phyloP scores from a whole-genome alignment of 1,139 yeast genomes.

The Citeromyces siamensis region DNA sequence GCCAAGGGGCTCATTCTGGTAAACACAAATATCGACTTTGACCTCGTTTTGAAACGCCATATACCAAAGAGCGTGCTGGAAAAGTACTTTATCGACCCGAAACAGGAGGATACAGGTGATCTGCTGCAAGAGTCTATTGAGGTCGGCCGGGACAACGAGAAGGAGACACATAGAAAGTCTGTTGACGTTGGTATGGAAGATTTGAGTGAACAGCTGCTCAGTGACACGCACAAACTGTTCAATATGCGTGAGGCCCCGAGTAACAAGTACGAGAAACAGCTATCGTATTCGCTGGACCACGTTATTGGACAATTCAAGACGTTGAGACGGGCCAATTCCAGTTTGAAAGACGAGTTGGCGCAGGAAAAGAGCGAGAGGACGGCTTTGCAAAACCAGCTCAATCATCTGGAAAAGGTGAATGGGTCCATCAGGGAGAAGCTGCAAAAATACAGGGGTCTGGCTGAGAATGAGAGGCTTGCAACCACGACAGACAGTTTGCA shows the following conservation, averaged over 20 bases:
- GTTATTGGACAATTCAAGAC: constrained; percentile 11
- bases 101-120: constrained; percentile 4
- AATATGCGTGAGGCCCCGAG: constrained; percentile 8
- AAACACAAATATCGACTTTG: constrained; percentile 15
- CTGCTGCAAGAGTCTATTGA: neutral
- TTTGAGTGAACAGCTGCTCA: constrained; percentile 10
- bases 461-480: neutral
- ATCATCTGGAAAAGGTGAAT: constrained; percentile 3
- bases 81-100: constrained; percentile 11
- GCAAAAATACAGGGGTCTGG: neutral
- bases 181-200: constrained; percentile 11
- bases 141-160: constrained; percentile 4
- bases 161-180: constrained; percentile 2
- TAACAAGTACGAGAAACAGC: constrained; percentile 10
- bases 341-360: constrained; percentile 7
- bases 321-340: constrained; percentile 9
- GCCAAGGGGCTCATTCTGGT: constrained; percentile 14
- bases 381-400: neutral
- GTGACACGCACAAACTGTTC: constrained; percentile 14
- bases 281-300: constrained; percentile 11
- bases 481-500: constrained; percentile 5
- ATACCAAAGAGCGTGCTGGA: constrained; percentile 14
- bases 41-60: constrained; percentile 14
- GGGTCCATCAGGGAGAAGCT: constrained; percentile 3
- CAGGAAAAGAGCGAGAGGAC: constrained; percentile 1